Conservation (phyloP, 768 basidiomycete species). For the Xerocomellus intermedius region DNA sequence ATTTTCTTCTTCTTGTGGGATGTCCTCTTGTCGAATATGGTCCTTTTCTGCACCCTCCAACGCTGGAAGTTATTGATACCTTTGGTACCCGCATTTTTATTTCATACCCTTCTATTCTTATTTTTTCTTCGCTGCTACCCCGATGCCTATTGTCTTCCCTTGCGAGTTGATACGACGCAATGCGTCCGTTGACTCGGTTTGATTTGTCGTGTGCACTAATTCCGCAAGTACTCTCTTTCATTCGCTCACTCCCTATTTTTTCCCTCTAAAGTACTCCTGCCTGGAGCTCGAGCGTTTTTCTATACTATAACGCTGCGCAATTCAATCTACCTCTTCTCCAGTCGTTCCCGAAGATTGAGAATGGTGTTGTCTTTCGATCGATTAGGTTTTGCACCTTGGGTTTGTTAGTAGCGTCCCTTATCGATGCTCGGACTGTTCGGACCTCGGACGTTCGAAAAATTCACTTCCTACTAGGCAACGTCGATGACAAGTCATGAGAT, state of each 20-base stretch:
- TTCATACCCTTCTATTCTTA: conserved; percentile 18
- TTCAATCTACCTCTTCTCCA: neutral
- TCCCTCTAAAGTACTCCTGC: conserved; percentile 4
- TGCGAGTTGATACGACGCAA: neutral
- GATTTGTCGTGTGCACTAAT: neutral
- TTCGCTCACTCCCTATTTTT: neutral
- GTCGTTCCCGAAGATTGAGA: neutral
- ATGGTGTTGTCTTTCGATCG: neutral
- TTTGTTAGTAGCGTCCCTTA: too few relatives aligned
- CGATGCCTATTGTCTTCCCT: neutral
- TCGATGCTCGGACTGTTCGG: too few relatives aligned
- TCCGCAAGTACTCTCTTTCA: neutral
- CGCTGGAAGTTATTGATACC: conserved; percentile 22
- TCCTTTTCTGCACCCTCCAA: neutral
- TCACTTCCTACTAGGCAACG: too few relatives aligned
- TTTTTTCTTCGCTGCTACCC: neutral
- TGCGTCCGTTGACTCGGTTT: neutral
- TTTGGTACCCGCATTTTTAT: conserved; percentile 9
- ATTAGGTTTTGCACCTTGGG: neutral
- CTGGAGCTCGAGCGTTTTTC: conserved; percentile 21
- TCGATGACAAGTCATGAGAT: too few relatives aligned
- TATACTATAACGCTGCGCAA: conserved; percentile 1
- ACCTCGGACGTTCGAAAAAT: too few relatives aligned
- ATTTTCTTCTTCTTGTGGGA: neutral
- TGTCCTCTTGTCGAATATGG: conserved; percentile 3